Evolutionary conservation across 2,329 filamentous ascomycete species (phyloP).

Genomic region (Dothiorella sarmentorum): DNA sequence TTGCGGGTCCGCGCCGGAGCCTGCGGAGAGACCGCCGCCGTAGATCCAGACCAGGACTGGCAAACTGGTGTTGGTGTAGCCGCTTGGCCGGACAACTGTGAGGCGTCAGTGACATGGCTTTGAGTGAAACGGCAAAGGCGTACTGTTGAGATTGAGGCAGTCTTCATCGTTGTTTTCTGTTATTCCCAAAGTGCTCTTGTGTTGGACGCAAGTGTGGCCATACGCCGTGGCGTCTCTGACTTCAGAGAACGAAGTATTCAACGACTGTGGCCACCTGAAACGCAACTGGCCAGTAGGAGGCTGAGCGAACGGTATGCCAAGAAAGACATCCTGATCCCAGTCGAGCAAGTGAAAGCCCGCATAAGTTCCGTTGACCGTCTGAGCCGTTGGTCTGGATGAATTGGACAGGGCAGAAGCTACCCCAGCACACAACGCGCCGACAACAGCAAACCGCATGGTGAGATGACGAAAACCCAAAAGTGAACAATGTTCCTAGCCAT

Average conservation of each 20-base stretch:
- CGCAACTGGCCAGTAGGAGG: slow-evolving; percentile 28
- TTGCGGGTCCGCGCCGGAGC: slow-evolving; percentile 23
- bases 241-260: slow-evolving; percentile 36
- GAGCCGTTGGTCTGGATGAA: slow-evolving; percentile 9
- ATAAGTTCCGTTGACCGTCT: slow-evolving; percentile 18
- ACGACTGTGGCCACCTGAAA: slow-evolving; percentile 19
- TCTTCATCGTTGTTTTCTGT: slow-evolving; percentile 39
- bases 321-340: slow-evolving; percentile 19
- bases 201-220: slow-evolving; percentile 46
- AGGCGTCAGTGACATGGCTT: slow-evolving; percentile 43
- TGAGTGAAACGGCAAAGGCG: slow-evolving; percentile 53
- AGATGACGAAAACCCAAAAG: background rate
- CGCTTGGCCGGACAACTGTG: slow-evolving; percentile 47
- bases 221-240: slow-evolving; percentile 38
- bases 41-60: slow-evolving; percentile 27
- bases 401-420: background rate
- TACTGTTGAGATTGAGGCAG: slow-evolving; percentile 42
- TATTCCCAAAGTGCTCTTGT: slow-evolving; percentile 20
- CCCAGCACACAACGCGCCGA: background rate
- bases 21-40: slow-evolving; percentile 18
- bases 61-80: slow-evolving; percentile 22
- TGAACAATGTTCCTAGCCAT: background rate
- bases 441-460: background rate
- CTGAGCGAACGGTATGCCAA: slow-evolving; percentile 39
- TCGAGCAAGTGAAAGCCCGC: slow-evolving; percentile 7